phyloP scores from a whole-genome alignment of 495 filamentous ascomycete species.

The Neurospora cerealis region DNA sequence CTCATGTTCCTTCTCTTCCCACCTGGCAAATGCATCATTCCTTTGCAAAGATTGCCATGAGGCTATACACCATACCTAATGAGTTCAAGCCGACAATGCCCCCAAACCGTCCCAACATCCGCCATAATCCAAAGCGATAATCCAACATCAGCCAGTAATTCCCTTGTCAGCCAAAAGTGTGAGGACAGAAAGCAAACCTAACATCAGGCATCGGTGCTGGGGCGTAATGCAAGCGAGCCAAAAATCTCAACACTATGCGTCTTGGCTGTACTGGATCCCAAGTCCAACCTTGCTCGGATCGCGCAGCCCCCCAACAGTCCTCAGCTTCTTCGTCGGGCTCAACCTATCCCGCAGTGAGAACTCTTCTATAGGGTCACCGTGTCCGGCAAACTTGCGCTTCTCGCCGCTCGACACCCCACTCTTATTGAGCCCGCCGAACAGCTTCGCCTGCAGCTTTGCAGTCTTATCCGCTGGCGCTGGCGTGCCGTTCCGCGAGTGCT shows the following conservation, averaged over 20 bases:
- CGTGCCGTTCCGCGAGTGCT: slow-evolving; percentile 30
- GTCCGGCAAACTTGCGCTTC: slow-evolving; percentile 50
- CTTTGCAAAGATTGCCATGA: neutral
- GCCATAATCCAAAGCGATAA: neutral
- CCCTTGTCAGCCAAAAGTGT: neutral
- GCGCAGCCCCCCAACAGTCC: slow-evolving; percentile 31
- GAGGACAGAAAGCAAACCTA: neutral
- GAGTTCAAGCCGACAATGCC: neutral
- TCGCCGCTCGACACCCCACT: slow-evolving; percentile 25
- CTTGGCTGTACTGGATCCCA: slow-evolving; percentile 46
- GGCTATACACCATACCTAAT: neutral
- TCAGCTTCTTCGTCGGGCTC: slow-evolving; percentile 51
- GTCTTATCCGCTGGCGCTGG: slow-evolving; percentile 33
- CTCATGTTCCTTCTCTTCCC: neutral
- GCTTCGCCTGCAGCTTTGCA: slow-evolving; percentile 50
- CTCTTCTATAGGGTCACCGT: slow-evolving; percentile 20
- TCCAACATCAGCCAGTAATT: neutral
- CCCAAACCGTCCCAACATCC: neutral
- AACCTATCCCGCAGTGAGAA: slow-evolving; percentile 16
- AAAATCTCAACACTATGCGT: slow-evolving; percentile 8
- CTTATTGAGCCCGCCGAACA: slow-evolving; percentile 61
- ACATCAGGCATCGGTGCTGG: neutral
- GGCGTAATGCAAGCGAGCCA: neutral
- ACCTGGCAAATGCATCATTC: neutral
- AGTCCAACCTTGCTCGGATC: slow-evolving; percentile 44